Evolutionary conservation across 2,329 filamentous ascomycete species (phyloP).

Genomic region (Exserohilum rostratum): DNA sequence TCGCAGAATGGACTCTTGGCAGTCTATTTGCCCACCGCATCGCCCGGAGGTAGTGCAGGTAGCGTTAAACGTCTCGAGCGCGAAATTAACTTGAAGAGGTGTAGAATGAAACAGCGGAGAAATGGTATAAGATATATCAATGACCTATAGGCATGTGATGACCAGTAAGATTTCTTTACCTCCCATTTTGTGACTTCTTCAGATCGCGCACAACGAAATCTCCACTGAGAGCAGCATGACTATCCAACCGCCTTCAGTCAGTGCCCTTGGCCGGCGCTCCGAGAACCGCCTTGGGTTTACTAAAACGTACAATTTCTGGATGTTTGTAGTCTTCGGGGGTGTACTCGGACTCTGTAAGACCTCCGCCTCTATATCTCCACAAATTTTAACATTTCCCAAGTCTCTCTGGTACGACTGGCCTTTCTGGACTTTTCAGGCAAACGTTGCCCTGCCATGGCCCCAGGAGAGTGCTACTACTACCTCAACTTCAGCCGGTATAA

Average conservation of each 20-base stretch:
- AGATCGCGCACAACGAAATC: not conserved
- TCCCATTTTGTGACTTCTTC: not conserved
- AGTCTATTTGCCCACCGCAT: not conserved
- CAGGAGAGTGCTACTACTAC: slow-evolving; percentile 56
- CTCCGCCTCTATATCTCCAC: slow-evolving; percentile 1
- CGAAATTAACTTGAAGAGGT: slow-evolving; percentile 4
- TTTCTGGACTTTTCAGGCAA: slow-evolving; percentile 56
- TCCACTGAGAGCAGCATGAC: slow-evolving; percentile 14
- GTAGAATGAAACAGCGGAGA: not conserved
- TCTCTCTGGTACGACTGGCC: slow-evolving; percentile 56
- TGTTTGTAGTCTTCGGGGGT: not conserved
- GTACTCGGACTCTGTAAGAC: not conserved
- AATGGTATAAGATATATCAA: not conserved
- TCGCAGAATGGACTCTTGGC: not conserved
- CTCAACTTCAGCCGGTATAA: slow-evolving; percentile 38
- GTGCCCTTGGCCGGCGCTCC: slow-evolving; percentile 19
- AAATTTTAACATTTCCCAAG: slow-evolving; percentile 14
- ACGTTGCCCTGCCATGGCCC: slow-evolving; percentile 37
- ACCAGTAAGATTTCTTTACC: not conserved
- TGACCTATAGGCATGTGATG: too few relatives aligned
- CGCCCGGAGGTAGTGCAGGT: not conserved
- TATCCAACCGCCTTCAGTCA: slow-evolving; percentile 15
- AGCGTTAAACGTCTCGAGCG: not conserved
- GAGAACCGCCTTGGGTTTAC: slow-evolving; percentile 59
- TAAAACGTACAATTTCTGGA: slow-evolving; percentile 37